Base-by-base conservation (phyloP, 768 basidiomycete species). In the Dentipellis sp. region DNA sequence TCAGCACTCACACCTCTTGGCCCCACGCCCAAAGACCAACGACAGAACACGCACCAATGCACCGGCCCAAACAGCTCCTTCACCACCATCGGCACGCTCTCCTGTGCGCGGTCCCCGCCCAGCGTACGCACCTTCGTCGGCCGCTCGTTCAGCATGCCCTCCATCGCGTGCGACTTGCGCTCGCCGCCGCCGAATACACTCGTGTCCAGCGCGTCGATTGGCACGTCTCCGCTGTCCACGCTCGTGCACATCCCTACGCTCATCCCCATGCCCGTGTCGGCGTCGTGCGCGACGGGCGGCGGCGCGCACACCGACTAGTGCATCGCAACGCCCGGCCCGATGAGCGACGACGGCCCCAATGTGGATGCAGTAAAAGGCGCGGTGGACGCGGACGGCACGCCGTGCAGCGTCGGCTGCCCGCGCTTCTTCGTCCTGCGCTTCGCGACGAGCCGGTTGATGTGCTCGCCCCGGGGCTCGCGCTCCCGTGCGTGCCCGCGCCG, bases 21-120 rank as follows among this genome's bases (percentile, higher is more conserved):
- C 34, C 12, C 4, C 21, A 10, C 23, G 8, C 16, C 16, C 8
- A 38, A 53, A 42, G n/a, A 45, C 35, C 51, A 45, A 16, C 38
- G 10, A 7, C 38, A 42, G 23, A 23, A 8, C 1, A 78, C 88
- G 57, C 65, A 94, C 94, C 84, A 88, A 70, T 91, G 95, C 39
- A 94, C 73, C 0, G 94, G 94, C 16, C 94, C 94, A 63, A 88
- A 84, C 53, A 98, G 75, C 60, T 97, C 97, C 68, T 78, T 81
- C 12, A 82, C 72, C 16, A 55, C 36, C 11, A 46, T 40, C 14
- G 75, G 58, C 23, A 80, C 71, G 56, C 68, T 62, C 36, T 78
- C 81, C 63, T 83, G 71, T 50, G 73, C 65, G 29, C 80, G 72
- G 62, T 84, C 85, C 0, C 88, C 88, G 29, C 89, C 89, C 22